Evolutionary conservation across 768 basidiomycete genomes (phyloP), one percentile per base, ranked within the genome.

Genomic region (Suillus discolor): DNA sequence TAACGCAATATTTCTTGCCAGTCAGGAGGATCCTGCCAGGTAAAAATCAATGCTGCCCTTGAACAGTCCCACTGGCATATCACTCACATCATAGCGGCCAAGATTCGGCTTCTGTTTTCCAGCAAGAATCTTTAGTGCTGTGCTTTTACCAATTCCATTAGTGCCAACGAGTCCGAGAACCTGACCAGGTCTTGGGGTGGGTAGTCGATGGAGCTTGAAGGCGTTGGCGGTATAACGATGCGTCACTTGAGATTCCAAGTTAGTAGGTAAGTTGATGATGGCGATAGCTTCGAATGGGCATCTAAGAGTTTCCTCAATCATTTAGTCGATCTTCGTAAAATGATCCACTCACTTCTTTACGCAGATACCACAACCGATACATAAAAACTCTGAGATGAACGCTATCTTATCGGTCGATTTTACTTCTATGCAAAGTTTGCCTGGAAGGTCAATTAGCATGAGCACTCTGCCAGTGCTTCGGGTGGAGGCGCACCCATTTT

Each of bases 311-410:
- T 4, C 20, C 62, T 65, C 36, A 69, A 65, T 28, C 45, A 62
- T 15, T 31, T 38, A 9, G 41, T 34, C 6, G 49, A 66, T 62
- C 59, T 23, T 47, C 16, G 4, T 0, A 44, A 39, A 49, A 53
- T 20, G 41, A 59, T 34, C 25, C 39, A 81, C 91, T 76, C 74
- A 97, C 97, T 98, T 99, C 82, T 99, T 98, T 41, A 98, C 96
- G 77, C 97, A 99, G 74, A 99, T 99, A 92, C 97, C 97, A 79
- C 97, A 99, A 72, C 97, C 97, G 67, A 99, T 99, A 77, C 97
- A 99, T 63, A 99, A 84, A 77, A 97, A 96, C 78, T 99, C 97
- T 34, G 97, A 99, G 80, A 99, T 93, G 85, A 96, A 98, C 2
- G 97, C 92, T 79, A 99, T 97, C 84, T 98, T 98, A 81, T 97